Conservation (phyloP, 192 early-diverging fungal genomes). For the Umbelopsis sp. region DNA sequence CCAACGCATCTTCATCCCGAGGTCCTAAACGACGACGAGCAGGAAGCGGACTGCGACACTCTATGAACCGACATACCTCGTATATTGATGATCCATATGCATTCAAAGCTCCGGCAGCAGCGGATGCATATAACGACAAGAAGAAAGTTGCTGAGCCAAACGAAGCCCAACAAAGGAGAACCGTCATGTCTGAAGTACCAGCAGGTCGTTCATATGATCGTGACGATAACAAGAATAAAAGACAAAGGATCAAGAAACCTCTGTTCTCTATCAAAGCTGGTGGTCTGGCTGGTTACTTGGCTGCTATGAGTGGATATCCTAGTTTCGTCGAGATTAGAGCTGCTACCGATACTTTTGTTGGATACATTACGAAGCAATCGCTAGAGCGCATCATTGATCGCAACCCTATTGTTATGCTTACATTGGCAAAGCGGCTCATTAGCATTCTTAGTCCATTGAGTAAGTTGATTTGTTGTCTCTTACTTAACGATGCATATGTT, state of each 20-base stretch:
- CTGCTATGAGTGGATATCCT: constrained; percentile 88
- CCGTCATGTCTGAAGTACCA: constrained; percentile 28
- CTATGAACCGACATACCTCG: neutral
- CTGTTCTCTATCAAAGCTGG: constrained; percentile 83
- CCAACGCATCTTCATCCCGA: neutral
- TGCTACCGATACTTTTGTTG: constrained; percentile 80
- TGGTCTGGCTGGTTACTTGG: constrained; percentile 90
- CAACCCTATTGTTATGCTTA: constrained; percentile 82
- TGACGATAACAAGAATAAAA: neutral
- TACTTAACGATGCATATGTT: neutral
- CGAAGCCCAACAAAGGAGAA: neutral
- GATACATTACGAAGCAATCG: constrained; percentile 80
- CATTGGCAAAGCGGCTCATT: constrained; percentile 86
- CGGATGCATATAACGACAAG: neutral
- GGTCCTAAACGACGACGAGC: neutral
- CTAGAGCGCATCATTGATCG: constrained; percentile 85
- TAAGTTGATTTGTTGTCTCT: constrained; percentile 35
- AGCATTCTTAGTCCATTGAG: constrained; percentile 78
- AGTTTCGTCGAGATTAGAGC: constrained; percentile 86
- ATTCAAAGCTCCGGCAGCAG: neutral
- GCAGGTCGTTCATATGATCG: constrained; percentile 25
- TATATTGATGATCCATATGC: constrained; percentile 7
- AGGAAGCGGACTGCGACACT: neutral
- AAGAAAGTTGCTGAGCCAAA: constrained; percentile 2
- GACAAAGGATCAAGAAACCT: constrained; percentile 33